Percentiles rank a stretch among this genome's conserved stretches.
phyloP scores from a whole-genome alignment of 2,329 filamentous ascomycete genomes.

The Exophiala alcalophila region DNA sequence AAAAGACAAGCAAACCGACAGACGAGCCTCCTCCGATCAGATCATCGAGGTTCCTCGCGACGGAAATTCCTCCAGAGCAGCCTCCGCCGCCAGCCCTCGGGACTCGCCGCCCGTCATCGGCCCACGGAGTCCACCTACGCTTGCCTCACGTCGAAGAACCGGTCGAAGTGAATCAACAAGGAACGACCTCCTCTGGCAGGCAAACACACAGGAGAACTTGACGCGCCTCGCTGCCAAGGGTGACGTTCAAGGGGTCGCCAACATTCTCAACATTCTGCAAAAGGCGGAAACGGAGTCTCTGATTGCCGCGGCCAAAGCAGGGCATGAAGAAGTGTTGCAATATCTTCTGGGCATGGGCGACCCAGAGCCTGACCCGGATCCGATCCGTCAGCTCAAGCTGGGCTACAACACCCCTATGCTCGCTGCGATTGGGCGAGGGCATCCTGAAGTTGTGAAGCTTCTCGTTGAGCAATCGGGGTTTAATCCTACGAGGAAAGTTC shows the following conservation, averaged over 20 bases:
- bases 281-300: conserved; percentile 78
- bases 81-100: conserved; percentile 46
- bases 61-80: conserved; percentile 41
- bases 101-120: conserved; percentile 42
- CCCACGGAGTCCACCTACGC: conserved; percentile 40
- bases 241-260: conserved; percentile 49
- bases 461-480: conserved; percentile 75
- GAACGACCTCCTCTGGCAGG: conserved; percentile 51
- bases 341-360: conserved; percentile 68
- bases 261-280: conserved; percentile 49
- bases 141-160: conserved; percentile 42
- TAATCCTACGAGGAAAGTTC: conserved; percentile 72
- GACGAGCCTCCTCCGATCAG: conserved; percentile 45
- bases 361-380: conserved; percentile 66
- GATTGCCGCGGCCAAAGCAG: conserved; percentile 86
- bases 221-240: conserved; percentile 50
- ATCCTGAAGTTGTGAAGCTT: conserved; percentile 78
- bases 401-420: conserved; percentile 90
- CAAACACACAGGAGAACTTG: conserved; percentile 49
- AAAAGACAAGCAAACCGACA: conserved; percentile 51
- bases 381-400: conserved; percentile 53
- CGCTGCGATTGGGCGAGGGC: conserved; percentile 84
- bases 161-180: conserved; percentile 50
- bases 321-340: conserved; percentile 83
- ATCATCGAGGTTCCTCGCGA: conserved; percentile 36